phyloP scores from a whole-genome alignment of 805 yeast genomes.

The Tetrapisispora phaffii region DNA sequence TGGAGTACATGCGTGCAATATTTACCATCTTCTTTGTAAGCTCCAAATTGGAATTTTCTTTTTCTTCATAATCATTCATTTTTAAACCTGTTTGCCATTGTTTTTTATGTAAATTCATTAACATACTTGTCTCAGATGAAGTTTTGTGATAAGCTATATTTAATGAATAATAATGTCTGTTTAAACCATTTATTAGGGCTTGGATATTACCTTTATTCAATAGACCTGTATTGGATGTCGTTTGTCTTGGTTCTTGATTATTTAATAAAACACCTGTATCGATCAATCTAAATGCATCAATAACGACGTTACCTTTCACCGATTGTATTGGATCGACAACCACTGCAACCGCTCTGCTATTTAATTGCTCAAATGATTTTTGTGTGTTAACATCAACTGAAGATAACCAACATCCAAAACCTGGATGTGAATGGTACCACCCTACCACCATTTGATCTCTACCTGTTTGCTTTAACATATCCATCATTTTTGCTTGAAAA shows the following conservation, averaged over 20 bases:
- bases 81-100: conserved; percentile 92
- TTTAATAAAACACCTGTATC: conserved; percentile 80
- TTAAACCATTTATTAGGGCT: conserved; percentile 92
- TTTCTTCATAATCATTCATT: conserved; percentile 63
- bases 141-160: conserved; percentile 93
- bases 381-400: conserved; percentile 96
- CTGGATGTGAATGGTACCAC: conserved; percentile 99
- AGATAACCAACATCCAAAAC: conserved; percentile 99
- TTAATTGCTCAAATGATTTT: conserved; percentile 93
- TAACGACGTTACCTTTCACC: conserved; percentile 96
- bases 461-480: conserved; percentile 98
- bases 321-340: conserved; percentile 98
- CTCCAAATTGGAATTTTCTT: conserved; percentile 65
- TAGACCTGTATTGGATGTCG: conserved; percentile 91
- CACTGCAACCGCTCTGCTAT: conserved; percentile 93
- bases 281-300: conserved; percentile 94
- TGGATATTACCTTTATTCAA: conserved; percentile 94
- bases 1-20: conserved; percentile 81
- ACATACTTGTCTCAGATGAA: conserved; percentile 84
- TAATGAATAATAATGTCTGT: conserved; percentile 91
- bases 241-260: conserved; percentile 96
- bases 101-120: conserved; percentile 84
- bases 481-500: conserved; percentile 98
- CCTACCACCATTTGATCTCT: conserved; percentile 98
- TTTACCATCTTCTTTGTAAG: conserved; percentile 73